Conservation (phyloP, 306 rosid genomes). For the Malus asiatica region DNA sequence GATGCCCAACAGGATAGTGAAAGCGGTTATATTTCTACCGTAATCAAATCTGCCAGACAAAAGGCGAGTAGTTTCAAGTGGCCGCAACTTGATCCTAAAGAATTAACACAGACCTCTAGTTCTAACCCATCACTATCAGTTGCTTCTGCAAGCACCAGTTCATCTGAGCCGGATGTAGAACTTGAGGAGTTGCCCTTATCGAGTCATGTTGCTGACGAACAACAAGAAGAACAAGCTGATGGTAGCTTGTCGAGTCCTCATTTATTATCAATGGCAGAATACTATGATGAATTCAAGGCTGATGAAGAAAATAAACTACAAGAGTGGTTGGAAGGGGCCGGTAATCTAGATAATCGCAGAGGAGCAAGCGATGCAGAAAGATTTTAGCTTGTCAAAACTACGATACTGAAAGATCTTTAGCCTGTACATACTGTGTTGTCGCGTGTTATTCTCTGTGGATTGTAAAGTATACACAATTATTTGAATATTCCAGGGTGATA, state of each 20-base stretch:
- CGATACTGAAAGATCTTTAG: constrained; percentile 1
- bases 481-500: background rate
- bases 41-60: constrained; percentile 61
- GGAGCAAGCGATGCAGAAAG: constrained; percentile 24
- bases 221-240: constrained; percentile 22
- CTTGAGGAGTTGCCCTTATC: constrained; percentile 57
- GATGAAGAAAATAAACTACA: constrained; percentile 66
- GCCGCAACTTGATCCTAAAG: constrained; percentile 48
- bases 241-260: constrained; percentile 19
- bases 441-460: background rate
- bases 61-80: constrained; percentile 56
- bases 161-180: constrained; percentile 46
- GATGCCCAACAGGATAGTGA: constrained; percentile 23
- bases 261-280: constrained; percentile 35
- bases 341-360: constrained; percentile 19
- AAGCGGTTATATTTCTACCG: constrained; percentile 51
- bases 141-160: constrained; percentile 29
- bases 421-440: constrained; percentile 17
- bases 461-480: constrained; percentile 6
- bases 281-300: constrained; percentile 63
- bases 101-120: constrained; percentile 11
- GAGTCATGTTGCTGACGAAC: constrained; percentile 43
- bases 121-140: constrained; percentile 24
- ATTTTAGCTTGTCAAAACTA: constrained; percentile 16
- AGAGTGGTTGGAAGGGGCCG: constrained; percentile 67